These are phyloP conservation scores for Tillandsia fasciculata DNA, from an alignment of 176 grass and related monocot species.

Conservation along the genomic window DNA sequence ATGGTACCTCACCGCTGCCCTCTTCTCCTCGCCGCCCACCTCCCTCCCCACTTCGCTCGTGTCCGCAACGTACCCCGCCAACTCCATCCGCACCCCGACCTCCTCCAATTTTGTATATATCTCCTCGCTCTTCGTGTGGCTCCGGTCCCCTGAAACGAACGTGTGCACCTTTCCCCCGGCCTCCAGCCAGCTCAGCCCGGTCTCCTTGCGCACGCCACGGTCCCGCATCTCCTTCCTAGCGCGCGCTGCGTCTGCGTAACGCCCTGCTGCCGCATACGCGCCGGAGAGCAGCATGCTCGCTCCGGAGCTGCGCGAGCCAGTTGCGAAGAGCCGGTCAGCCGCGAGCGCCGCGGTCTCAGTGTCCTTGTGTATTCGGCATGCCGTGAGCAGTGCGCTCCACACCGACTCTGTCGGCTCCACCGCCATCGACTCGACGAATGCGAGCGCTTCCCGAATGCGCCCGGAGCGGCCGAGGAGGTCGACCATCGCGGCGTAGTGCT, in stretches of 20 bases:
- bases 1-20: constrained; percentile 61
- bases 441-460: constrained; percentile 53
- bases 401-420: constrained; percentile 78
- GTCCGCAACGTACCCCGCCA: constrained; percentile 65
- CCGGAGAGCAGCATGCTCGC: constrained; percentile 73
- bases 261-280: constrained; percentile 67
- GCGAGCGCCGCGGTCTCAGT: constrained; percentile 54
- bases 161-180: constrained; percentile 65
- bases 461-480: constrained; percentile 79
- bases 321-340: constrained; percentile 53
- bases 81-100: constrained; percentile 74
- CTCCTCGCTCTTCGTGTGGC: constrained; percentile 51
- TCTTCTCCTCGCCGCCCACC: constrained; percentile 56
- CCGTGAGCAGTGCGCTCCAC: constrained; percentile 78
- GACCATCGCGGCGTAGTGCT: constrained; percentile 84
- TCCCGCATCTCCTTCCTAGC: constrained; percentile 88
- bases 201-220: constrained; percentile 72
- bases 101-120: constrained; percentile 59
- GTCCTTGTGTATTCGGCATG: constrained; percentile 82
- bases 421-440: constrained; percentile 75
- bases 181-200: constrained; percentile 87
- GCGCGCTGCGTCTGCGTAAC: constrained; percentile 62
- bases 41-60: constrained; percentile 69
- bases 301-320: constrained; percentile 61
- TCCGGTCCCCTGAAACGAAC: constrained; percentile 66